Conservation (phyloP, 371 early-diverging fungal species). For the Apophysomyces variabilis region DNA sequence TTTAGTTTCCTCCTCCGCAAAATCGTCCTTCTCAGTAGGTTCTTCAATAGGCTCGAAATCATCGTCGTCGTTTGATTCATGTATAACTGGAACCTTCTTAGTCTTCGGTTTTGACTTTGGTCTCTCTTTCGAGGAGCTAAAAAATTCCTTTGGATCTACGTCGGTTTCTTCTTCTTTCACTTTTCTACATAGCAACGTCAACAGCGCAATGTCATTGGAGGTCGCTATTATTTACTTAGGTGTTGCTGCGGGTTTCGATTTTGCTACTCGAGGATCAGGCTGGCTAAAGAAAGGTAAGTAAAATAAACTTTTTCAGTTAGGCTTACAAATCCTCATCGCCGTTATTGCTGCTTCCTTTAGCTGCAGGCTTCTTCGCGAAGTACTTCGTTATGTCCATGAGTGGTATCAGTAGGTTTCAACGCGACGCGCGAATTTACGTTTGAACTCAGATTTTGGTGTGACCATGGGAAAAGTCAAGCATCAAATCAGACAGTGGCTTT, state of each 20-base stretch:
- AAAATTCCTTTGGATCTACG: conserved; percentile 4
- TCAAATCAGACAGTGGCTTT: too few relatives aligned
- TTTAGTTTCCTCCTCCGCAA: not conserved
- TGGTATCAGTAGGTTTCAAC: too few relatives aligned
- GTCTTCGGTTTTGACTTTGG: not conserved
- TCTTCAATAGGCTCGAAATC: conserved; percentile 16
- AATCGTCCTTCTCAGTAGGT: conserved; percentile 4
- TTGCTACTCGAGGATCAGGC: not conserved
- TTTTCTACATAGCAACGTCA: not conserved
- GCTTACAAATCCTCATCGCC: conserved; percentile 1
- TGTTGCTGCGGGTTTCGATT: not conserved
- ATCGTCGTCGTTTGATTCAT: conserved; percentile 5
- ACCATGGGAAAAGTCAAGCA: too few relatives aligned
- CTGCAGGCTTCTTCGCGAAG: not conserved
- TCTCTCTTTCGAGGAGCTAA: not conserved
- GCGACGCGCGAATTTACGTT: too few relatives aligned
- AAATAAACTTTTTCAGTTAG: not conserved
- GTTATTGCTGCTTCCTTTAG: not conserved
- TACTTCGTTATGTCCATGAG: conserved; percentile 7
- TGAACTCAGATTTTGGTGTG: too few relatives aligned
- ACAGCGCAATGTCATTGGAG: not conserved
- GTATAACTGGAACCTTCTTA: not conserved
- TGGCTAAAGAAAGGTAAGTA: not conserved
- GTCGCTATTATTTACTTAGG: not conserved
- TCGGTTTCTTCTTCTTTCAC: not conserved